Evolutionary conservation across 164 flowering plant genomes (phyloP), one percentile per base, ranked within the genome.

Genomic region (Magnolia sinica): DNA sequence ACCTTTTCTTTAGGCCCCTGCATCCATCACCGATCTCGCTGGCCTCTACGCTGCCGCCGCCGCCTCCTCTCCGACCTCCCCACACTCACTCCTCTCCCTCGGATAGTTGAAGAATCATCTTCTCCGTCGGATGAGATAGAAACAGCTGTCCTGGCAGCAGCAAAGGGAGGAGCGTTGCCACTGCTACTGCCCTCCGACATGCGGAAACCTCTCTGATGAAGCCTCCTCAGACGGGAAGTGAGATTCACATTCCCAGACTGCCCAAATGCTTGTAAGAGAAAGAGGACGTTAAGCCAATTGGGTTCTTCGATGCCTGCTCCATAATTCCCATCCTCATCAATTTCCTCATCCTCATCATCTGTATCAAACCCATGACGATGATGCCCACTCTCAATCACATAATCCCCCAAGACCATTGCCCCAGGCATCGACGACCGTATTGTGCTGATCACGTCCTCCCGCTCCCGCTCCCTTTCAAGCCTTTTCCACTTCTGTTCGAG

Each of bases 261-360:
- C 24, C 88, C 90, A 80, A 90, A 82, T 22, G 90, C 89, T 59
- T 87, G 90, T 80, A 88, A 76, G 11, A 89, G 81, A 13, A 89
- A 76, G 45, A 90, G 80, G 64, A 92, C 79, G 75, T 87, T 85
- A 71, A 87, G 81, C 51, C 84, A 74, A 71, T 84, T 79, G 64
- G 50, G 68, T 45, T 85, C 81, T 65, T 82, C 85, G 27, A 76
- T 79, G 9, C 80, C 81, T 20, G 77, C 86, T 74, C 69, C 77
- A 51, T 76, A 72, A 0, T 73, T 85, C 58, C 67, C 84, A 2
- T 49, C 77, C 10, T 66, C 77, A 64, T 22, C 81, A 14, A 68
- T 11, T 68, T 68, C 71, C 29, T 31, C 71, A 29, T 68, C 71
- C 1, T 68, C 71, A 2, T 29, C 50, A 1, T 82, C 83, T 59